Evolutionary conservation across 2,329 filamentous ascomycete genomes (phyloP), one percentile per base, ranked within the genome.

Genomic region (Paraconiothyrium brasiliense): DNA sequence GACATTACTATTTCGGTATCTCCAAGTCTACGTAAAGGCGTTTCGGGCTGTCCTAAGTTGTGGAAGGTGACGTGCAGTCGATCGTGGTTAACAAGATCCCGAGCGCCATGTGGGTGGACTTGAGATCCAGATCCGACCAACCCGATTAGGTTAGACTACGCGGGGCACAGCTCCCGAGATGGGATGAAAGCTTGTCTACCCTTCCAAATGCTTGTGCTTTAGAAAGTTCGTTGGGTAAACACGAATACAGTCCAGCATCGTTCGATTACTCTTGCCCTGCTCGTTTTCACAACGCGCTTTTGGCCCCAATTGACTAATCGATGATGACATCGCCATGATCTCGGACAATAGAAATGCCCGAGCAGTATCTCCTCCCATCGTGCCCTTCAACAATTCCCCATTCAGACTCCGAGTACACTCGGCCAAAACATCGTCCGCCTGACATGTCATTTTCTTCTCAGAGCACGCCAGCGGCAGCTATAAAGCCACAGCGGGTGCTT

Each of bases 401-500:
- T 55, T 55, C 24, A 55, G 52, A 27, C 27, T 10, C 46, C 24
- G 39, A 13, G 32, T 52, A 50, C 14, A 34, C n/a, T 52, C 34
- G 27, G 52, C 16, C 39, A 46, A n/a, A 46, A 16, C n/a, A 24
- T 24, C 24, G 6, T 16, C 27, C 27, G 52, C 39, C 24, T 24
- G 20, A 2, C 34, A 57, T 57, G 54, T 39, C 54, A 24, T 48
- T 30, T 1, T 37, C 43, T 27, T 30, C 43, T 8, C 43, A 49
- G 7, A 49, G 32, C 16, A 48, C 10, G 24, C 54, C 54, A 37
- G 54, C 54, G 20, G 20, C 44, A 30, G 14, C 63, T 54, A 47
- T 65, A 22, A 78, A 77, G 63, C 65, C 76, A 27, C 76, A 76
- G 58, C 77, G 80, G n/a, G 72, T 83, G 14, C 80, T 84, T 35